Conservation (phyloP, 1,139 yeast genomes). For the Sugiyamaella grinbergsii region DNA sequence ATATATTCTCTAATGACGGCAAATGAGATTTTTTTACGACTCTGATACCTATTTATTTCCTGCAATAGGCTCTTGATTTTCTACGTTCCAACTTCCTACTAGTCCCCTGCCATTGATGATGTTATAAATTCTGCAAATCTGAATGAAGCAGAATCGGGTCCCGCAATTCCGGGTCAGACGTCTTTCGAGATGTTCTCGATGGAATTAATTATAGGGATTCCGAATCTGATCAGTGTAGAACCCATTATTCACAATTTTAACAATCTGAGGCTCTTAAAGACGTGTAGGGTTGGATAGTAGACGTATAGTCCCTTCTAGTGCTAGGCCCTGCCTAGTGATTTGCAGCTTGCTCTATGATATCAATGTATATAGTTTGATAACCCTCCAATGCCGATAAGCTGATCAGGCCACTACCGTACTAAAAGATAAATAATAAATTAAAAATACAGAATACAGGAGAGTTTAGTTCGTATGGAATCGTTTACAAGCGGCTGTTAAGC, state of each 20-base stretch:
- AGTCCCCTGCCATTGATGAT: slow-evolving; percentile 31
- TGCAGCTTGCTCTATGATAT: not conserved
- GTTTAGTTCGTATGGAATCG: slow-evolving; percentile 6
- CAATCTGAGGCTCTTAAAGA: slow-evolving; percentile 28
- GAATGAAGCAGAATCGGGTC: slow-evolving; percentile 18
- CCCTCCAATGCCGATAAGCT: not conserved
- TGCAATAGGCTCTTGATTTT: not conserved
- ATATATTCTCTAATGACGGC: slow-evolving; percentile 2
- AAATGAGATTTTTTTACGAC: slow-evolving; percentile 2
- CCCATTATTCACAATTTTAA: slow-evolving; percentile 26
- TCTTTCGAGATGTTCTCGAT: slow-evolving; percentile 26
- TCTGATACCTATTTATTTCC: not conserved
- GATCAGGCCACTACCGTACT: not conserved
- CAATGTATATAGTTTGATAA: too few relatives aligned
- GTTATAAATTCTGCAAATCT: slow-evolving; percentile 35
- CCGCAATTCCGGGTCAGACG: slow-evolving; percentile 18
- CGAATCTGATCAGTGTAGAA: slow-evolving; percentile 20
- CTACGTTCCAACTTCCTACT: too few relatives aligned
- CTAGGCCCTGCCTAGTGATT: slow-evolving; percentile 3
- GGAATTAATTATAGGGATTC: slow-evolving; percentile 21
- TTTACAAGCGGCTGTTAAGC: slow-evolving; percentile 26
- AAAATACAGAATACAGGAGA: slow-evolving; percentile 9
- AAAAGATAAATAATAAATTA: slow-evolving; percentile 7
- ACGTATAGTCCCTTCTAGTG: not conserved
- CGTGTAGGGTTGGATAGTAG: not conserved